Percentiles rank a stretch among this genome's conserved stretches.
phyloP scores from a whole-genome alignment of 2,329 filamentous ascomycete species.

The Apiospora rasikravindrae region DNA sequence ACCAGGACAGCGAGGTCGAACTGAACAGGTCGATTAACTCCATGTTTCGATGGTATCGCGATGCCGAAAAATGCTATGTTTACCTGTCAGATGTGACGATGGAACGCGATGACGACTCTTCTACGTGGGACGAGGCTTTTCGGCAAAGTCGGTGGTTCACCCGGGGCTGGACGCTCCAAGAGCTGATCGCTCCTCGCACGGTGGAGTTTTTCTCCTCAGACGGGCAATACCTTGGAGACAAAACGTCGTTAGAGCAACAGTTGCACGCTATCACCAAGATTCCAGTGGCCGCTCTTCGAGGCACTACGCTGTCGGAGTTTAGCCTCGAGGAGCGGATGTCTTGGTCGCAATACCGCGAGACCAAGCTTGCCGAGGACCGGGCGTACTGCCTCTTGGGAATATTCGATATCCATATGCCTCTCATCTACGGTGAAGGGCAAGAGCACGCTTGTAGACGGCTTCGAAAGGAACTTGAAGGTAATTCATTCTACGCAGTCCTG shows the following conservation, averaged over 20 bases:
- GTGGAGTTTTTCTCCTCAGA: slow-evolving; percentile 23
- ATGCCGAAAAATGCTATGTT: slow-evolving; percentile 27
- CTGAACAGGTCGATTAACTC: slow-evolving; percentile 22
- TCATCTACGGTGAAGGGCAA: slow-evolving; percentile 26
- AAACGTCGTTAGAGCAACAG: neutral
- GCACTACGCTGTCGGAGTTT: slow-evolving; percentile 27
- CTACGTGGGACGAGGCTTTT: neutral
- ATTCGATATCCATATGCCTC: slow-evolving; percentile 27
- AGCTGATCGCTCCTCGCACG: slow-evolving; percentile 17
- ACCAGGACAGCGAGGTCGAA: slow-evolving; percentile 3
- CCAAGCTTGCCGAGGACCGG: slow-evolving; percentile 25
- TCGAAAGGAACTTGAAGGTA: slow-evolving; percentile 23
- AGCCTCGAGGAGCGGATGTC: slow-evolving; percentile 22
- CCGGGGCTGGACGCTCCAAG: slow-evolving; percentile 17
- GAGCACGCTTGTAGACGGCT: slow-evolving; percentile 26
- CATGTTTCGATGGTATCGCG: slow-evolving; percentile 29
- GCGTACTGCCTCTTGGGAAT: slow-evolving; percentile 27
- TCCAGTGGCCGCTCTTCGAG: slow-evolving; percentile 27
- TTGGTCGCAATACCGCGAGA: slow-evolving; percentile 24
- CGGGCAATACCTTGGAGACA: slow-evolving; percentile 18
- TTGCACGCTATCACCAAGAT: slow-evolving; percentile 28
- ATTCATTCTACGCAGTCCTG: too few species aligned
- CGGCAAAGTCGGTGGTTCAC: slow-evolving; percentile 18
- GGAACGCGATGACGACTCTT: slow-evolving; percentile 21
- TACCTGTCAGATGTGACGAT: slow-evolving; percentile 21